A percentile compares a stretch with the other conserved stretches of the same genome.
These are phyloP conservation scores for Diaporthe humulicola DNA, from an alignment of 2,329 filamentous ascomycete species.

Conservation along the genomic window DNA sequence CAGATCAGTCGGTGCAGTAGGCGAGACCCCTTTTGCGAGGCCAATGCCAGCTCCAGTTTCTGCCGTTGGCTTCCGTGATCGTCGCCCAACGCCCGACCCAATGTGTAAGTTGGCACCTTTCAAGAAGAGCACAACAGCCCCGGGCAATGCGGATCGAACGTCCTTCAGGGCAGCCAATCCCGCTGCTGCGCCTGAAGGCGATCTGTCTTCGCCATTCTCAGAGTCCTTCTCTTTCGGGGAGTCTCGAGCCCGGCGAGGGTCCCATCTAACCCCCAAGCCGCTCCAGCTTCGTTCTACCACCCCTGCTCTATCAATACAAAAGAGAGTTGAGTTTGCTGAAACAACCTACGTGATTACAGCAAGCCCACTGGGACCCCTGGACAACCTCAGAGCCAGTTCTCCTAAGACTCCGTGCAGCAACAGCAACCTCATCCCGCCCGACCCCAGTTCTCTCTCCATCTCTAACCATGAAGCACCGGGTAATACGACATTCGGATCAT, in stretches of 20 bases:
- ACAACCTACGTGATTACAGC: constrained; percentile 65
- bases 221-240: constrained; percentile 54
- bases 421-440: constrained; percentile 74
- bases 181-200: constrained; percentile 44
- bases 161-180: constrained; percentile 45
- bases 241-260: constrained; percentile 50
- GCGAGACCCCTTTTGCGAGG: constrained; percentile 43
- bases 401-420: constrained; percentile 85
- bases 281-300: constrained; percentile 43
- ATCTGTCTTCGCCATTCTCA: constrained; percentile 45
- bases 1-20: constrained; percentile 36
- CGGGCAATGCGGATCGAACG: constrained; percentile 43
- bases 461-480: constrained; percentile 62
- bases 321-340: constrained; percentile 63
- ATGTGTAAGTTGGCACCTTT: constrained; percentile 59
- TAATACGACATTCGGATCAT: constrained; percentile 43
- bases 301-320: constrained; percentile 48
- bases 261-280: constrained; percentile 49
- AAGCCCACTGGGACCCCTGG: constrained; percentile 71
- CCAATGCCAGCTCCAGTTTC: constrained; percentile 56
- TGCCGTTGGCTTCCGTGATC: constrained; percentile 48
- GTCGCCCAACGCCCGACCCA: constrained; percentile 45
- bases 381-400: constrained; percentile 63
- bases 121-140: constrained; percentile 48
- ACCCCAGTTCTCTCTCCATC: constrained; percentile 87